Conservation (phyloP, 2,329 filamentous ascomycete genomes). For the Alternaria viburni region DNA sequence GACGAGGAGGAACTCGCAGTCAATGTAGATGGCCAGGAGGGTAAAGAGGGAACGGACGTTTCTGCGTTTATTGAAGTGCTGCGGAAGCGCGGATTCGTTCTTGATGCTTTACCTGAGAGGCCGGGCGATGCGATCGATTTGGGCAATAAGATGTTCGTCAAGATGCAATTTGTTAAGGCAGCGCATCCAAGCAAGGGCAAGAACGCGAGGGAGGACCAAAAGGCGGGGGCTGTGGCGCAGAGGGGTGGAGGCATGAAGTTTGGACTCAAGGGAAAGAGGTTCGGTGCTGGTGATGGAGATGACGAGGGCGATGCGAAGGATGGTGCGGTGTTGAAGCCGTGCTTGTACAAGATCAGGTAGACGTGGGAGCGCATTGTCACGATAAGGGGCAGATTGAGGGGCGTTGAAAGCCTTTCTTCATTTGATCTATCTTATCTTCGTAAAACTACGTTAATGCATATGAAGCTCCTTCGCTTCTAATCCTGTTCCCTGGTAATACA, state of each 20-base stretch:
- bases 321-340: constrained; percentile 84
- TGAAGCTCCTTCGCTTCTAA: neutral
- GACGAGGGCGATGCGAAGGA: constrained; percentile 64
- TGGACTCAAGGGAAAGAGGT: constrained; percentile 13
- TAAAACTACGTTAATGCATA: neutral
- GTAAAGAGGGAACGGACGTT: constrained; percentile 79
- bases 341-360: constrained; percentile 87
- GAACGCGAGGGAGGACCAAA: constrained; percentile 58
- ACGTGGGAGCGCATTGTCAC: neutral
- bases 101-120: constrained; percentile 62
- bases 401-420: neutral
- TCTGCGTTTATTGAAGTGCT: constrained; percentile 85
- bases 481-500: constrained; percentile 16
- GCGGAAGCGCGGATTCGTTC: constrained; percentile 79
- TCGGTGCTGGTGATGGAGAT: constrained; percentile 10
- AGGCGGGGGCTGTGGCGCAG: constrained; percentile 40
- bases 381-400: neutral
- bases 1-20: constrained; percentile 65
- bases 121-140: constrained; percentile 73
- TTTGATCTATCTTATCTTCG: neutral
- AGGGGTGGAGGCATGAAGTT: constrained; percentile 51
- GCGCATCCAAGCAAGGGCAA: constrained; percentile 77
- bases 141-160: constrained; percentile 97
- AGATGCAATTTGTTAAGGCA: constrained; percentile 93
- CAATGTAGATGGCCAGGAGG: constrained; percentile 72